A percentile compares a stretch with the other conserved stretches of the same genome.
Evolutionary conservation across 768 basidiomycete species (phyloP).

Genomic region (Suillus brevipes): DNA sequence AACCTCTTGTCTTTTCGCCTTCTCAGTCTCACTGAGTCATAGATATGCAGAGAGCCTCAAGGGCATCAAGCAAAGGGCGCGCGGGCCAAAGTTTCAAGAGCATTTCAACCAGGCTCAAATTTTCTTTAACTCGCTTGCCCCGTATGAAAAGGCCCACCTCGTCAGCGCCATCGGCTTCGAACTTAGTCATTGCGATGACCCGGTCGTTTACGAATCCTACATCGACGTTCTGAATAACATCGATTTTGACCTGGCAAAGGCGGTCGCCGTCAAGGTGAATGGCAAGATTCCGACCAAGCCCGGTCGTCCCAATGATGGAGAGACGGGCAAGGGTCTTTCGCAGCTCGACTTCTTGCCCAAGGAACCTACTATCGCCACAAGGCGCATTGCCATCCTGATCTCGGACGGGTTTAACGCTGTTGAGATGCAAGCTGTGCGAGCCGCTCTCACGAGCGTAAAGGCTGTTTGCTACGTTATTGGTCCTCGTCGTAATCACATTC

Average conservation of each 20-base stretch:
- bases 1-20: neutral
- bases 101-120: constrained; percentile 72
- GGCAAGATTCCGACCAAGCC: constrained; percentile 55
- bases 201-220: constrained; percentile 65
- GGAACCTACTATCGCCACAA: constrained; percentile 57
- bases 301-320: constrained; percentile 55
- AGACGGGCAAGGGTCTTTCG: constrained; percentile 55
- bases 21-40: constrained; percentile 19
- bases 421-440: constrained; percentile 60
- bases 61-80: constrained; percentile 60
- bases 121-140: constrained; percentile 79
- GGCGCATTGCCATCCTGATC: constrained; percentile 76
- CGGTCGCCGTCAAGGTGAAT: constrained; percentile 66
- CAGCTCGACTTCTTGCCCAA: constrained; percentile 57
- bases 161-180: constrained; percentile 76
- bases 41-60: constrained; percentile 51
- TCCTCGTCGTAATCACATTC: constrained; percentile 56
- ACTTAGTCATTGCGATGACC: constrained; percentile 80
- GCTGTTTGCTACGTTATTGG: constrained; percentile 69
- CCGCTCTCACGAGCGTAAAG: constrained; percentile 49
- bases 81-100: constrained; percentile 76
- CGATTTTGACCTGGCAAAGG: constrained; percentile 68
- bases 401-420: constrained; percentile 70
- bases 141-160: constrained; percentile 72
- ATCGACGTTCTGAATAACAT: constrained; percentile 70